These are phyloP conservation scores for Candida fluviatilis DNA, from an alignment of 805 yeast species.

Conservation along the genomic window DNA sequence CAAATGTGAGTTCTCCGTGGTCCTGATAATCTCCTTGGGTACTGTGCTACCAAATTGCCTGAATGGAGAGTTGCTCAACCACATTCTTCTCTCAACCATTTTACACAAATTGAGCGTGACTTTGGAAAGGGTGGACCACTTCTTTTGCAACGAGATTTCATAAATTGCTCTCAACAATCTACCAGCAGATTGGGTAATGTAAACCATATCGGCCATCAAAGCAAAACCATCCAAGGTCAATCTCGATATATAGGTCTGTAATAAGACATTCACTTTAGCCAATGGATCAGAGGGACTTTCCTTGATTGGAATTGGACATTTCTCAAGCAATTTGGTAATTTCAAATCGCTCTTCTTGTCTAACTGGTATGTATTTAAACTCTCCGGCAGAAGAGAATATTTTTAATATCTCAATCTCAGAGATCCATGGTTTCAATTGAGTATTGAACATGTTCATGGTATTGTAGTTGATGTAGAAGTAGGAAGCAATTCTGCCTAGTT, in stretches of 20 bases:
- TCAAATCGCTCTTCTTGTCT: constrained; percentile 84
- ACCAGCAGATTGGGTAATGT: constrained; percentile 89
- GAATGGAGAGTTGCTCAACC: constrained; percentile 84
- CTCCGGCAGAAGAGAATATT: constrained; percentile 77
- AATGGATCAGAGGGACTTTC: constrained; percentile 66
- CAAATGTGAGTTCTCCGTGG: constrained; percentile 73
- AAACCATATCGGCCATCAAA: constrained; percentile 86
- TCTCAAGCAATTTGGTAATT: constrained; percentile 59
- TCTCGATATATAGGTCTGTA: constrained; percentile 85
- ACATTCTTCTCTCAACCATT: constrained; percentile 74
- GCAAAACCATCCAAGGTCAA: constrained; percentile 83
- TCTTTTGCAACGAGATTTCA: constrained; percentile 67
- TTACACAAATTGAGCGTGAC: constrained; percentile 62
- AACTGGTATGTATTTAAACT: constrained; percentile 78
- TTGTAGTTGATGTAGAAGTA: constrained; percentile 75
- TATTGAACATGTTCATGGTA: constrained; percentile 67
- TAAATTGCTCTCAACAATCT: constrained; percentile 80
- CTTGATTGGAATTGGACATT: constrained; percentile 82
- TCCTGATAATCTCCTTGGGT: constrained; percentile 64
- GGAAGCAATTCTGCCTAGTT: constrained; percentile 80
- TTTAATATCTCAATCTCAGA: constrained; percentile 71
- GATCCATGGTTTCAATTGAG: constrained; percentile 58
- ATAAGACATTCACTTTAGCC: constrained; percentile 72
- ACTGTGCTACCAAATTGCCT: constrained; percentile 71
- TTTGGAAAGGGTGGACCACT: constrained; percentile 67